Conservation (phyloP, 495 filamentous ascomycete species). For the Aspergillus campestris region DNA sequence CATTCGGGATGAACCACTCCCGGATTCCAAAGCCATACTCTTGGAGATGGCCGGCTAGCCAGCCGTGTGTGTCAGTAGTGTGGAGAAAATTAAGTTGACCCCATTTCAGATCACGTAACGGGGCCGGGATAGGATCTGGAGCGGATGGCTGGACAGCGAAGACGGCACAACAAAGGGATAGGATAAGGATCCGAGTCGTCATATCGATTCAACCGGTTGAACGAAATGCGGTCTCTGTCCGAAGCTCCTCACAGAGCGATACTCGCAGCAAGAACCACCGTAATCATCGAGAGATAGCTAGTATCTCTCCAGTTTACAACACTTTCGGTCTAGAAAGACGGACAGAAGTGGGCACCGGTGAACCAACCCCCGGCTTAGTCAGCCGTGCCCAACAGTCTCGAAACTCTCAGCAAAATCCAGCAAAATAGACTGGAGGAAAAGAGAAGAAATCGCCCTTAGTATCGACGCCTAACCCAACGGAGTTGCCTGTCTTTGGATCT, state of each 20-base stretch:
- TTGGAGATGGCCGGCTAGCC: constrained; percentile 87
- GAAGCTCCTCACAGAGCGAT: no score
- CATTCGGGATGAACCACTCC: no score
- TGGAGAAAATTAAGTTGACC: constrained; percentile 91
- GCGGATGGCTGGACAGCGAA: constrained; percentile 70
- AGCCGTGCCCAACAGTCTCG: constrained; percentile 33
- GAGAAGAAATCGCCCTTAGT: neutral
- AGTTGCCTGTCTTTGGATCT: constrained; percentile 2
- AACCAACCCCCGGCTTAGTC: constrained; percentile 19
- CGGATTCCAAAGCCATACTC: constrained; percentile 46
- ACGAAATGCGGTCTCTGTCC: neutral
- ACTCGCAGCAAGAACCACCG: no score
- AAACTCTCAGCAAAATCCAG: constrained; percentile 20
- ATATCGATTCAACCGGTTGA: neutral
- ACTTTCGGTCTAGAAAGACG: neutral
- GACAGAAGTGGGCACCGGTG: constrained; percentile 34
- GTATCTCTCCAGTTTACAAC: neutral
- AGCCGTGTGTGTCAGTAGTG: constrained; percentile 92
- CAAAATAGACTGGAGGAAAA: constrained; percentile 5
- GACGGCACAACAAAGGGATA: constrained; percentile 19
- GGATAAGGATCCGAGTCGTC: neutral
- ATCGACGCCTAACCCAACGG: neutral
- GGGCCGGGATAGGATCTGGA: constrained; percentile 67
- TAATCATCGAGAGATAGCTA: neutral
- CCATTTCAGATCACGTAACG: constrained; percentile 77